Percentiles rank a stretch among this genome's conserved stretches.
These are phyloP conservation scores for Stereum hirsutum DNA, from an alignment of 1,284 basidiomycete genomes.

Conservation along the genomic window DNA sequence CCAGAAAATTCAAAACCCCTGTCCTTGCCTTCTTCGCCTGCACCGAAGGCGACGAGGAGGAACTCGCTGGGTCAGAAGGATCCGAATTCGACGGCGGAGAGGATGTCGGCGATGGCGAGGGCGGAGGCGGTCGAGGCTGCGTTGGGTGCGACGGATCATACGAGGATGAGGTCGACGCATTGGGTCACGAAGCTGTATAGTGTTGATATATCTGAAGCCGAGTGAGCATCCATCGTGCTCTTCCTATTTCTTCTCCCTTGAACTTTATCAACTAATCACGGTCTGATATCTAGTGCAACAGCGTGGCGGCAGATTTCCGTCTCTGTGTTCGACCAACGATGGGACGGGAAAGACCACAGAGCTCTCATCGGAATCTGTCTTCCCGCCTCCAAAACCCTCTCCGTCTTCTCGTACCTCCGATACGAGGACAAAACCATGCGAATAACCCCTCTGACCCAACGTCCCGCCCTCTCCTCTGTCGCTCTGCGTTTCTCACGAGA, in stretches of 20 bases:
- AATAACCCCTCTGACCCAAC: conserved; percentile 27
- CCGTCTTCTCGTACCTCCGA: conserved; percentile 34
- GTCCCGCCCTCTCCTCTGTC: conserved; percentile 42
- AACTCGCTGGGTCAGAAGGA: conserved; percentile 46
- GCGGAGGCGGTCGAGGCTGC: conserved; percentile 30
- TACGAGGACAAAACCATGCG: conserved; percentile 31
- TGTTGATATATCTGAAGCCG: conserved; percentile 34
- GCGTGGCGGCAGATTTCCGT: conserved; percentile 39
- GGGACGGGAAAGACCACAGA: conserved; percentile 40
- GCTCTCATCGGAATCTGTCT: conserved; percentile 52
- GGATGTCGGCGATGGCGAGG: conserved; percentile 44
- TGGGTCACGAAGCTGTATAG: conserved; percentile 57
- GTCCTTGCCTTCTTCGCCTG: conserved; percentile 12
- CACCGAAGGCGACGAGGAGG: conserved; percentile 19
- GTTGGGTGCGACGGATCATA: conserved; percentile 38
- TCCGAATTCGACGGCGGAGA: conserved; percentile 50
- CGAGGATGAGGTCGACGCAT: conserved; percentile 56
- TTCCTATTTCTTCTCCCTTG: conserved; percentile 4
- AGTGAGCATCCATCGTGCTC: conserved; percentile 32
- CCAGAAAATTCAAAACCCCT: conserved; percentile 18
- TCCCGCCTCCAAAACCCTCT: conserved; percentile 34
- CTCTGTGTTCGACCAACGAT: conserved; percentile 58
- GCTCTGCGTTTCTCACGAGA: conserved; percentile 56
- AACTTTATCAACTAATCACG: neutral
- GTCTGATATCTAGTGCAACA: conserved; percentile 19